Evolutionary conservation across 495 filamentous ascomycete genomes (phyloP).

Genomic region (Penicillium crystallinum): DNA sequence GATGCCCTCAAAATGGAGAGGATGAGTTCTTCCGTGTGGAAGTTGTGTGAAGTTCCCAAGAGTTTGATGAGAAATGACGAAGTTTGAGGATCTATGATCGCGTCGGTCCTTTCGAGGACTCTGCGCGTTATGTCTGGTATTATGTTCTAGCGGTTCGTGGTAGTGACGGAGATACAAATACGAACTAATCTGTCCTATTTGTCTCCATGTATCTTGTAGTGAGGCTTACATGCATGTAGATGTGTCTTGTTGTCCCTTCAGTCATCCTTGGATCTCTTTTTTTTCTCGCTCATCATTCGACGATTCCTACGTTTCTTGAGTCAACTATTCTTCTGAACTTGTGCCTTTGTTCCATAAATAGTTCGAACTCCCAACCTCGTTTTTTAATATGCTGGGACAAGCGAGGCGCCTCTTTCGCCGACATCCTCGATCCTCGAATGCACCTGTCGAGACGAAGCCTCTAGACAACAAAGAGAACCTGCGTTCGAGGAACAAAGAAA

Average conservation of each 20-base stretch:
- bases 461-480: neutral
- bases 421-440: neutral
- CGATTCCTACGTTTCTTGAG: neutral
- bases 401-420: neutral
- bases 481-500: neutral
- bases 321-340: neutral
- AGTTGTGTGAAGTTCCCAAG: neutral
- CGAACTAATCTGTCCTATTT: constrained; percentile 18
- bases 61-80: constrained; percentile 8
- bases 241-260: neutral
- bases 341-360: constrained; percentile 3
- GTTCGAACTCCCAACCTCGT: neutral
- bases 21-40: neutral
- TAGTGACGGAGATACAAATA: constrained; percentile 23
- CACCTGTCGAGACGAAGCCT: neutral
- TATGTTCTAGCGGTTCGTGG: constrained; percentile 2
- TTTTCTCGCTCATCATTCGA: neutral
- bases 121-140: constrained; percentile 3
- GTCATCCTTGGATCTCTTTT: neutral
- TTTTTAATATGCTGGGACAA: neutral
- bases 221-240: neutral
- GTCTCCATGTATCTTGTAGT: neutral
- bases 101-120: neutral
- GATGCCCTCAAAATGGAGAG: constrained; percentile 8
- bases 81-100: constrained; percentile 6